Conservation (phyloP, 1,139 yeast genomes). For the Pneumocystis carinii region DNA sequence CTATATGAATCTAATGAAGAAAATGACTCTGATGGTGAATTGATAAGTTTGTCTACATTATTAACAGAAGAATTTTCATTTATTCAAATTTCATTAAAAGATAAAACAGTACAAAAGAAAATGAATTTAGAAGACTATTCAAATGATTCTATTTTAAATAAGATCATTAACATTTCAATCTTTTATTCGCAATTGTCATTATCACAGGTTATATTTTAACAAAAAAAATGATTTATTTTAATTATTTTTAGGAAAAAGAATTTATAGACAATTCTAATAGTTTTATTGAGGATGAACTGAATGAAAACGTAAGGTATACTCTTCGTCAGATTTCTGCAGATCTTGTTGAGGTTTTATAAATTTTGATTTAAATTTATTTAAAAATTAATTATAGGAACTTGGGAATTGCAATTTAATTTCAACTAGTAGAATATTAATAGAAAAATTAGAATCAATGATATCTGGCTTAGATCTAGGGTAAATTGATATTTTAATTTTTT, state of each 20-base stretch:
- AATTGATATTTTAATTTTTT: neutral
- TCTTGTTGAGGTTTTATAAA: neutral
- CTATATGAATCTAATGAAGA: neutral
- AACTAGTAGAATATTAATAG: neutral
- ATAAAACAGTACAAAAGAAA: neutral
- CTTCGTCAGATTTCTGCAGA: conserved; percentile 1
- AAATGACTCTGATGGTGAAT: conserved; percentile 1
- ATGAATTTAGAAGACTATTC: neutral
- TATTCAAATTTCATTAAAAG: neutral
- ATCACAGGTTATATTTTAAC: neutral
- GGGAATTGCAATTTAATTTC: neutral
- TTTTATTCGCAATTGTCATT: neutral
- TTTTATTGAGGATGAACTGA: neutral
- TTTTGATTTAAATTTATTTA: neutral
- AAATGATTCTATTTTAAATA: neutral
- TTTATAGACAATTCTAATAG: neutral
- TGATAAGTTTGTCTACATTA: neutral
- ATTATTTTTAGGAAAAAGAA: neutral
- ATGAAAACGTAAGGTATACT: neutral
- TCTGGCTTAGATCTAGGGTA: neutral
- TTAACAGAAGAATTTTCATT: neutral
- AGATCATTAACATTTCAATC: neutral
- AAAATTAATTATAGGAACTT: neutral
- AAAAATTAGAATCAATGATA: neutral
- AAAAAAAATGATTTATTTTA: neutral